Percentiles rank a stretch among this genome's conserved stretches.
phyloP scores from a whole-genome alignment of 2,329 filamentous ascomycete genomes.

The Pyrenophora graminea region DNA sequence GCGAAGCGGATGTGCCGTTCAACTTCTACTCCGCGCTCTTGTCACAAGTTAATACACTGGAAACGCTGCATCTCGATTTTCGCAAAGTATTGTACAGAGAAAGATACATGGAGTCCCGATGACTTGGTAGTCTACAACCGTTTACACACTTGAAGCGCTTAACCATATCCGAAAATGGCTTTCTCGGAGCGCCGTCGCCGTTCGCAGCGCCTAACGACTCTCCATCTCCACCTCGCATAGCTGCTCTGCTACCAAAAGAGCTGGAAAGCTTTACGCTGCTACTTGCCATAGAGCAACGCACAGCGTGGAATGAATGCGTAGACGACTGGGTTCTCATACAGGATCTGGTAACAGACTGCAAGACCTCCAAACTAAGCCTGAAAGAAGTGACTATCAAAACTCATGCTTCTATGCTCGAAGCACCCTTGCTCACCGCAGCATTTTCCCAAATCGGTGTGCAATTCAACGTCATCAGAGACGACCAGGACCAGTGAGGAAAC shows the following conservation, averaged over 20 bases:
- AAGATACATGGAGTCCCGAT: neutral
- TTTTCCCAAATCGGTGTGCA: conserved; percentile 7
- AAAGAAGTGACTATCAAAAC: neutral
- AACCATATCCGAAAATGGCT: conserved; percentile 15
- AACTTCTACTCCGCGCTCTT: conserved; percentile 18
- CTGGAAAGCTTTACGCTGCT: conserved; percentile 18
- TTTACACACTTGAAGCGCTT: conserved; percentile 16
- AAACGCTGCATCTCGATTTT: conserved; percentile 22
- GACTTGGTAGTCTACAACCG: conserved; percentile 14
- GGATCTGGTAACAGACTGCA: conserved; percentile 12
- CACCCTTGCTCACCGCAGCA: neutral
- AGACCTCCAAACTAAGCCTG: neutral
- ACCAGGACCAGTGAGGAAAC: too few species aligned
- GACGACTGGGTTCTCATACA: conserved; percentile 7
- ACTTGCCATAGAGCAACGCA: neutral
- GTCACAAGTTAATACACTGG: conserved; percentile 18
- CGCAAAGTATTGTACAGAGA: conserved; percentile 7
- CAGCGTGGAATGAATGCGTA: neutral
- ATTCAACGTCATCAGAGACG: neutral
- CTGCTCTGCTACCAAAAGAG: conserved; percentile 15
- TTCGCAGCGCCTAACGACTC: conserved; percentile 1
- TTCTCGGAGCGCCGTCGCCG: conserved; percentile 2
- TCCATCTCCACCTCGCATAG: conserved; percentile 1
- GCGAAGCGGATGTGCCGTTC: neutral
- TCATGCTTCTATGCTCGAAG: too few species aligned